Conservation (phyloP, 2,329 filamentous ascomycete species). For the Hypoxylon sp. region DNA sequence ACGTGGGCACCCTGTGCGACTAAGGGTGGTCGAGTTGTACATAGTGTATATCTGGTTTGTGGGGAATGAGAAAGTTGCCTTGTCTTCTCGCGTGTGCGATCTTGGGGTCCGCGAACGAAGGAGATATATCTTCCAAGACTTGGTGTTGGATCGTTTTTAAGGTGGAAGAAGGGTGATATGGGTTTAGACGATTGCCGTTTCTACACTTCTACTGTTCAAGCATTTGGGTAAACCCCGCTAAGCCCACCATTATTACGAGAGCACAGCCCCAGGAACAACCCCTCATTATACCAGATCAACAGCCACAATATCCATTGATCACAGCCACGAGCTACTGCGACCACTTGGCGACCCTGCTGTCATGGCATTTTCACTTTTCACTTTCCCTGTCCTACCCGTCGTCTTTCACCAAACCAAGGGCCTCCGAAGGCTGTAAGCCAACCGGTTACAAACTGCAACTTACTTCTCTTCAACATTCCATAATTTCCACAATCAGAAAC, state of each 20-base stretch:
- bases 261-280: conserved; percentile 14
- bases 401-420: not conserved
- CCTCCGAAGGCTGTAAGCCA: not conserved
- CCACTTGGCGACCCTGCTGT: conserved; percentile 22
- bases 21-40: conserved; percentile 10
- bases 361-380: not conserved
- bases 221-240: conserved; percentile 14
- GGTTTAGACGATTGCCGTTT: conserved; percentile 14
- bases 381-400: not conserved
- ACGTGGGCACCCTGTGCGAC: conserved; percentile 9
- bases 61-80: conserved; percentile 4
- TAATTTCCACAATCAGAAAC: not conserved
- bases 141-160: not conserved
- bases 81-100: not conserved
- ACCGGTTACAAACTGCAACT: not conserved
- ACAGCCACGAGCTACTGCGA: conserved; percentile 37
- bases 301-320: conserved; percentile 27
- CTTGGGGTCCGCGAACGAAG: not conserved
- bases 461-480: not conserved
- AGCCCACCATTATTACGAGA: not conserved
- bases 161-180: not conserved
- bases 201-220: conserved; percentile 25
- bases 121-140: conserved; percentile 5
- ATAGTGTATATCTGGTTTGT: conserved; percentile 6
- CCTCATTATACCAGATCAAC: not conserved